Base-by-base conservation (phyloP, 306 rosid species). In the Begonia loranthoides region DNA sequence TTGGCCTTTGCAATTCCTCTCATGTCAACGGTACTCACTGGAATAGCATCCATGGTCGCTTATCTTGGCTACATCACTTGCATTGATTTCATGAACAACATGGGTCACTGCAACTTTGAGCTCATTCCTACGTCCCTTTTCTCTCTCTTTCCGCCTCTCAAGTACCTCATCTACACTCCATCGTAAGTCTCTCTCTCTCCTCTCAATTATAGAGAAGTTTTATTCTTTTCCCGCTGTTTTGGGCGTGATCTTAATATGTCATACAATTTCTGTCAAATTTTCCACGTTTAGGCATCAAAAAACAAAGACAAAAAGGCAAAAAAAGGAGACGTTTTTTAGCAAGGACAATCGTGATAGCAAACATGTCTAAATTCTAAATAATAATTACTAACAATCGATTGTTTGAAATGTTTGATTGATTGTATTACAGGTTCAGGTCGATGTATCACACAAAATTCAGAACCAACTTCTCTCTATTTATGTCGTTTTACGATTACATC, bases 51-150 rank as follows among this genome's bases (percentile, higher is more conserved):
- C 1, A 1, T 50, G 5, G 66, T 8, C 6, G 43, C 56, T 13
- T 12, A 36, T 59, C 1, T 7, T 3, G 57, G 60, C 1, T 75
- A 71, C 17, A 0, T 71, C 3, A 56, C 59, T 3, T 75, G 22
- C 33, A 57, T 71, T 3, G 81, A 71, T 38, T 61, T 75, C 50
- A 75, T 75, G 81, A 75, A 75, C 71, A 75, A 75, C 41, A 43
- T 75, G 71, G 81, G 77, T 11, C 81, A 75, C 13, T 75, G 81
- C 57, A 75, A 75, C 62, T 57, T 59, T 11, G 81, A 67, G 68
- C 11, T 75, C 54, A 45, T 75, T 59, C 81, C 77, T 14, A 52
- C 59, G 13, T 62, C 55, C 60, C 46, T 70, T 28, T 75, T 71
- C 56, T 58, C 77, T 9, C n/a, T 61, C 41, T 39, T 64, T 9